Evolutionary conservation across 768 basidiomycete species (phyloP).

Genomic region (Naganishia friedmannii): DNA sequence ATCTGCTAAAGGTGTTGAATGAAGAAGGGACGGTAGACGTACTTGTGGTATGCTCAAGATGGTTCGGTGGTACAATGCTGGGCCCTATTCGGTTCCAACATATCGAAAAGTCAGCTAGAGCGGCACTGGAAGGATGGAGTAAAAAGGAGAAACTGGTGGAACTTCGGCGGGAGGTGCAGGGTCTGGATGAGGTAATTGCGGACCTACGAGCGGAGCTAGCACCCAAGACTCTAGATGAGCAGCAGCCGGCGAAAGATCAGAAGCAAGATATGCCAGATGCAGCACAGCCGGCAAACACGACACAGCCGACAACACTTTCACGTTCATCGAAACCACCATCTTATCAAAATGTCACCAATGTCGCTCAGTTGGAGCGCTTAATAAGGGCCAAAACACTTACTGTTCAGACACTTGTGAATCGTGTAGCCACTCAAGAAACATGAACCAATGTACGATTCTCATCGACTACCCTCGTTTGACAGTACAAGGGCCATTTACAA

Average conservation of each 20-base stretch:
- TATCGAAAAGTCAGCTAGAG: slow-evolving; percentile 27
- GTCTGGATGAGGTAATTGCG: slow-evolving; percentile 27
- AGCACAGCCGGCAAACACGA: neutral
- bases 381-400: slow-evolving; percentile 30
- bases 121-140: slow-evolving; percentile 18
- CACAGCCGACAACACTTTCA: neutral
- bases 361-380: slow-evolving; percentile 25
- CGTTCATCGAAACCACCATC: neutral
- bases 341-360: slow-evolving; percentile 24
- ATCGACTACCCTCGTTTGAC: no score
- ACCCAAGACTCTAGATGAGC: neutral
- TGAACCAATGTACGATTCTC: no score
- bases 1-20: slow-evolving; percentile 23
- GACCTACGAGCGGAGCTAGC: slow-evolving; percentile 26
- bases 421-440: neutral
- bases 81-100: slow-evolving; percentile 30
- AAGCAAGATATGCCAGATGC: neutral
- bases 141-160: slow-evolving; percentile 15
- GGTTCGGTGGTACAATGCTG: slow-evolving; percentile 33
- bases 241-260: neutral
- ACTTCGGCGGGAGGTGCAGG: slow-evolving; percentile 23
- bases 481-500: no score
- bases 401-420: slow-evolving; percentile 22
- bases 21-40: slow-evolving; percentile 35
- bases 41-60: slow-evolving; percentile 33